Evolutionary conservation across 148 eudicot genomes (phyloP), one percentile per base, ranked within the genome.

Genomic region (Rhododendron ovatum): DNA sequence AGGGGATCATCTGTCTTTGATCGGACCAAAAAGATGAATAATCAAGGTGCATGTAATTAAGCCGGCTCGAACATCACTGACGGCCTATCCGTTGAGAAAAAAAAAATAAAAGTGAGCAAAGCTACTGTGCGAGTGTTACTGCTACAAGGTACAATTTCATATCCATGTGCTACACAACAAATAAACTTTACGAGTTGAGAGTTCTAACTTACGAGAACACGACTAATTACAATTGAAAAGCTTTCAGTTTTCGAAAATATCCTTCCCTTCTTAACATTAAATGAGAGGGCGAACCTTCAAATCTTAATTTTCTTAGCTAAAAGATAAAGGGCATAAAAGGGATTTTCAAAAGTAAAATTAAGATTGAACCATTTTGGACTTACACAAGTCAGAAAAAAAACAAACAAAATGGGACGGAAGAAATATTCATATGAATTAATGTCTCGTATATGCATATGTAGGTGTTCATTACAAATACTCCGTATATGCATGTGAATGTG

Each of bases 1-100:
- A 0, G 12, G 15, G 20, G 57, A 53, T 15, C 0, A 14, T 13
- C 57, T 53, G 3, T 53, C 20, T 13, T 53, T 53, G 15, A 3
- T 0, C 3, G 5, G 4, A 5, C 4, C 0, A 47, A 1, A 55
- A 1, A 3, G 6, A 55, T 1, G 5, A 18, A 3, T 55, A 55
- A 55, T 17, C 1, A 0, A 17, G 20, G 1, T 55, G 7, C 1
- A 4, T 17, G 6, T 17, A 30, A 30, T 30, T 30, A 55, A 55
- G 22, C 2, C 5, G 4, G 1, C 22, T 18, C 1, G 20, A 55
- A 55, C 1, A 15, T 47, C 5, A 0, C 5, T 0, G 4, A 15
- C 22, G 0, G 6, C 20, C 1, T 55, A 0, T 18, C 7, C 1
- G 20, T 15, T 4, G 5, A 17, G 18, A 0, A 17, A 55, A 55